Percentiles rank a stretch among this genome's conserved stretches.
phyloP scores from a whole-genome alignment of 768 basidiomycete species.

The Leccinum subtestaceum region DNA sequence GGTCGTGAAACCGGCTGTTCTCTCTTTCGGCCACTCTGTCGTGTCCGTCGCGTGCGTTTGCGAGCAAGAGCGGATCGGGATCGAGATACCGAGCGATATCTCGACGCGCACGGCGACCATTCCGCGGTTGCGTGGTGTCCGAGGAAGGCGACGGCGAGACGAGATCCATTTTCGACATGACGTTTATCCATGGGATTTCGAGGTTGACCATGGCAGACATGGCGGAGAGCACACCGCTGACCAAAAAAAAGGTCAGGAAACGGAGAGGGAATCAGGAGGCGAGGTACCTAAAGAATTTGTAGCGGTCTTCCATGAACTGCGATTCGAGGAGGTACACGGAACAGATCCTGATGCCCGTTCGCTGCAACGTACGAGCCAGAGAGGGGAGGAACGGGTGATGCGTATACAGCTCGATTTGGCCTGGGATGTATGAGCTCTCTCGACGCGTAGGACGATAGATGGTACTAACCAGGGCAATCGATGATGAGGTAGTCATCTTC shows the following conservation, averaged over 20 bases:
- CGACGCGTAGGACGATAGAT: neutral
- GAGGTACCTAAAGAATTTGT: slow-evolving; percentile 89
- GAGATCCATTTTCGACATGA: slow-evolving; percentile 99
- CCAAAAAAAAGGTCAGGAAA: slow-evolving; percentile 3
- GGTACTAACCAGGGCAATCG: slow-evolving; percentile 76
- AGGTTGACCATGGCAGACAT: slow-evolving; percentile 99
- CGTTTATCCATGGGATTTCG: slow-evolving; percentile 94
- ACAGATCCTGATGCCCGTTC: slow-evolving; percentile 81
- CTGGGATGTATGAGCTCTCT: slow-evolving; percentile 37
- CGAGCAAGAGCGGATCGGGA: slow-evolving; percentile 88
- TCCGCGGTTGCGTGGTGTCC: slow-evolving; percentile 53
- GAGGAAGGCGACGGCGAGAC: slow-evolving; percentile 47
- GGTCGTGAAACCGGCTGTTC: slow-evolving; percentile 86
- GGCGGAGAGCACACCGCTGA: slow-evolving; percentile 89
- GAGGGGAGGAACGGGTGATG: slow-evolving; percentile 96
- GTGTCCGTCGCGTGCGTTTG: slow-evolving; percentile 45
- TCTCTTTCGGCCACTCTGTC: slow-evolving; percentile 46
- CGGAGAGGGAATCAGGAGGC: neutral
- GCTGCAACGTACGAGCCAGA: slow-evolving; percentile 71
- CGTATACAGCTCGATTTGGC: slow-evolving; percentile 98
- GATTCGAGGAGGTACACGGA: slow-evolving; percentile 93
- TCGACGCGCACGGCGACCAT: slow-evolving; percentile 67
- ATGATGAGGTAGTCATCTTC: slow-evolving; percentile 95
- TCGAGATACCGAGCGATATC: slow-evolving; percentile 96
- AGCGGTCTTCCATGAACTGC: slow-evolving; percentile 99